These are phyloP conservation scores for Xylaria sp. DNA, from an alignment of 2,329 filamentous ascomycete species.

Conservation along the genomic window DNA sequence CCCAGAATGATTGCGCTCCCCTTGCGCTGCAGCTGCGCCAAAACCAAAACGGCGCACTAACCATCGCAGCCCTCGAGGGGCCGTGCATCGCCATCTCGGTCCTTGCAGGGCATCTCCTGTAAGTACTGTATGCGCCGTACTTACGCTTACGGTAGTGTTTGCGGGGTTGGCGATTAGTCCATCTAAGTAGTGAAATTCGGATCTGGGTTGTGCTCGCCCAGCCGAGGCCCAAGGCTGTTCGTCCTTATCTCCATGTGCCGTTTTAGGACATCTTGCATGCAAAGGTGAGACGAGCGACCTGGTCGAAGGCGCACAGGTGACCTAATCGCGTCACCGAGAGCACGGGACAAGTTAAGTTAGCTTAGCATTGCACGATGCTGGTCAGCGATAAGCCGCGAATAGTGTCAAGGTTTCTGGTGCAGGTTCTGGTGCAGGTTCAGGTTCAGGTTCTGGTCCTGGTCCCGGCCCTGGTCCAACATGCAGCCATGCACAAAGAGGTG, in stretches of 20 bases:
- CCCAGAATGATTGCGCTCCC: not conserved
- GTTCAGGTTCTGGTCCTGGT: not conserved
- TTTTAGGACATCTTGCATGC: conserved; percentile 11
- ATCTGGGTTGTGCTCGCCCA: not conserved
- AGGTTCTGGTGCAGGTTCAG: not conserved
- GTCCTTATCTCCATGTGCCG: conserved; percentile 20
- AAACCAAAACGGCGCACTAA: conserved; percentile 2
- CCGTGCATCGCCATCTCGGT: conserved; percentile 20
- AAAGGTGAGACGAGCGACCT: conserved; percentile 6
- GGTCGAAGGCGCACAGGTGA: conserved; percentile 20
- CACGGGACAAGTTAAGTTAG: not conserved
- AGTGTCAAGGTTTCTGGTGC: conserved; percentile 3
- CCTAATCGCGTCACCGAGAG: conserved; percentile 23
- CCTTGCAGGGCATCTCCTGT: conserved; percentile 15
- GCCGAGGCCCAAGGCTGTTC: not conserved
- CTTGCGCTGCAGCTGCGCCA: conserved; percentile 15
- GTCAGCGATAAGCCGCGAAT: conserved; percentile 11
- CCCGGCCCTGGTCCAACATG: not conserved
- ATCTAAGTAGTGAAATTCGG: not conserved
- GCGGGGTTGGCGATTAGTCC: conserved; percentile 14
- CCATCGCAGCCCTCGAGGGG: not conserved
- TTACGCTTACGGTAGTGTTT: no score
- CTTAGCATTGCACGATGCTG: conserved; percentile 2
- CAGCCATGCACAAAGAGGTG: conserved; percentile 11
- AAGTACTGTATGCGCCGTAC: not conserved